Evolutionary conservation across 768 basidiomycete species (phyloP), one percentile per base, ranked within the genome.

Genomic region (Suillus sp.): DNA sequence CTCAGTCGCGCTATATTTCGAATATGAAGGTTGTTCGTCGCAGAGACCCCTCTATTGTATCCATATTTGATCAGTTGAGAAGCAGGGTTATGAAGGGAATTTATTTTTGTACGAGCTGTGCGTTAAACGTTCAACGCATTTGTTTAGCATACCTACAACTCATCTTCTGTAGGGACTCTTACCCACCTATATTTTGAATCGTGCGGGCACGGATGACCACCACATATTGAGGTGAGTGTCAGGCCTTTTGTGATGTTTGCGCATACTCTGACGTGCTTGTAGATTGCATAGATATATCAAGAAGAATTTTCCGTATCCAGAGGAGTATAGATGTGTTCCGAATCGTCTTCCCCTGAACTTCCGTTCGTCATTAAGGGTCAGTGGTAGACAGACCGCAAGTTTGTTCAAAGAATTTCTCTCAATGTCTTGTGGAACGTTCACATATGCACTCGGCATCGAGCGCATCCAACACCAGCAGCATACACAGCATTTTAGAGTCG

Each of bases 81-180:
- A 92, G 75, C 85, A 89, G 64, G 92, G 92, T 48, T 90, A 77
- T 71, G 92, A 95, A 73, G 93, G 92, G 22, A 89, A 85, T 77
- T 91, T 94, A 87, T 94, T 95, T 77, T 79, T 95, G 67, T 92
- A 90, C 69, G 92, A 94, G 78, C 81, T n/a, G n/a, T n/a, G n/a
- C n/a, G n/a, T n/a, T n/a, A n/a, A n/a, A n/a, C 67, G 85, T 79
- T 37, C 34, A 42, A 60, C 32, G 30, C 40, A 34, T 38, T 61
- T 61, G 20, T 61, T n/a, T 51, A n/a, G 48, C 0, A 34, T 25
- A 4, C 50, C 51, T 34, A 20, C 8, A 6, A 20, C 22, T 50
- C 10, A 56, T 56, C 9, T 66, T 58, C 38, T 68, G 20, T 68
- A 93, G 92, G 69, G 83, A 87, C 62, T 80, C 84, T 34, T 92